Percentiles rank a stretch among this genome's conserved stretches.
These are phyloP conservation scores for Kodamaea leandrae DNA, from an alignment of 805 yeast species.

Conservation along the genomic window DNA sequence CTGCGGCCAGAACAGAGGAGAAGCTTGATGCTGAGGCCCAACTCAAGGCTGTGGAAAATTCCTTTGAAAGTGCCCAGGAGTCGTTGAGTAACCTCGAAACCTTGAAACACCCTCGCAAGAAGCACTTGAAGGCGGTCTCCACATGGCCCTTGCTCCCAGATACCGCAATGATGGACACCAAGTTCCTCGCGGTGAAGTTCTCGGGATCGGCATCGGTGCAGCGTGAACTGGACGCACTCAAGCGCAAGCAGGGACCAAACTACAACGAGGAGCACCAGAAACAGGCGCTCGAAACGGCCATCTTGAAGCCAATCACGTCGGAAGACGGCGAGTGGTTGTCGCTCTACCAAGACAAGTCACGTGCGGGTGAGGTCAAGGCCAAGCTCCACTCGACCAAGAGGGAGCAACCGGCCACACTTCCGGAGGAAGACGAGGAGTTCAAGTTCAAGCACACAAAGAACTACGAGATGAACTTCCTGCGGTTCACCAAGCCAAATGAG, in stretches of 20 bases:
- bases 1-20: slow-evolving; percentile 19
- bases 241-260: slow-evolving; percentile 25
- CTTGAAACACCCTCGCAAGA: slow-evolving; percentile 77
- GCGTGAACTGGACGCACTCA: slow-evolving; percentile 32
- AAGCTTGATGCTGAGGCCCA: slow-evolving; percentile 57
- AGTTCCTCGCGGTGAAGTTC: slow-evolving; percentile 62
- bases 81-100: slow-evolving; percentile 37
- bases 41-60: slow-evolving; percentile 67
- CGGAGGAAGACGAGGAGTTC: slow-evolving; percentile 50
- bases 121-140: slow-evolving; percentile 65
- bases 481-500: slow-evolving; percentile 47
- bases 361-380: slow-evolving; percentile 23
- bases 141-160: slow-evolving; percentile 87
- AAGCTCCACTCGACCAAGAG: slow-evolving; percentile 39
- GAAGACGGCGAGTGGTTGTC: slow-evolving; percentile 80
- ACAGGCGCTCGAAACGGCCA: slow-evolving; percentile 50
- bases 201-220: slow-evolving; percentile 52
- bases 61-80: slow-evolving; percentile 63
- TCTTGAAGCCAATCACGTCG: slow-evolving; percentile 71
- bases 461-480: slow-evolving; percentile 65
- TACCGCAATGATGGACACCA: slow-evolving; percentile 83
- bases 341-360: slow-evolving; percentile 31
- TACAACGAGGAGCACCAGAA: slow-evolving; percentile 33
- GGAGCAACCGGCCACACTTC: slow-evolving; percentile 40
- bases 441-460: slow-evolving; percentile 69